Base-by-base conservation (phyloP, 768 basidiomycete species). In the Termitomyces eurrhizus region DNA sequence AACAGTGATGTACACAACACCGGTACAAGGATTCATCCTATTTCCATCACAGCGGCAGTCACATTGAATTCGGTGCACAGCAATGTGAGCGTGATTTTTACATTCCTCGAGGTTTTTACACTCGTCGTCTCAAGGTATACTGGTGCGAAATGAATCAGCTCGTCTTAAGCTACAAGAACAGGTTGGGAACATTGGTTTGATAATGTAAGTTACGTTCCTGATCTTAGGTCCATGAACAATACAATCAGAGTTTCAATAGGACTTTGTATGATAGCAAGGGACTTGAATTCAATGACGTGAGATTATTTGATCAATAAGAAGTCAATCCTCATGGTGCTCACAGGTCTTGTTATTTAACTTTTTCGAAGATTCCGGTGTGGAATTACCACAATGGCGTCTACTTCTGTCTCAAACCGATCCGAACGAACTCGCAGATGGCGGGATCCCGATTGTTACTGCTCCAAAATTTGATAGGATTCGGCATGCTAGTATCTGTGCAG, bases 261-360 rank as follows among this genome's bases (percentile, higher is more conserved):
- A 87, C 86, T 2, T 61, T 87, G 6, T 83, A 83, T 65, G 84
- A 87, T 48, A 84, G 81, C 75, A 88, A 87, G 71, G 87, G 87
- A 0, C 70, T 87, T 5, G 87, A 88, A 64, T 88, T 87, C 68
- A 80, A 86, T 62, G 86, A 88, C 64, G 86, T 86, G 53, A 46
- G 71, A 52, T n/a, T 36, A 29, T 37, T 21, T 32, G 7, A 6
- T 49, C 35, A 18, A 46, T 12, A 11, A 48, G 24, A 29, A 39
- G 18, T 7, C 11, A 16, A 26, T 35, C 18, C 16, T 57, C 7
- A 57, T 7, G 12, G 7, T 32, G 11, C 4, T 4, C 21, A 48
- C 58, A 90, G 88, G 88, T 92, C 4, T 75, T 92, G 3, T 66
- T 92, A 12, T 90, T 86, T 65, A 85, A 92, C 62, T 90, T 90